Base-by-base conservation (phyloP, 176 grass and related monocot species). In the Zea mays region DNA sequence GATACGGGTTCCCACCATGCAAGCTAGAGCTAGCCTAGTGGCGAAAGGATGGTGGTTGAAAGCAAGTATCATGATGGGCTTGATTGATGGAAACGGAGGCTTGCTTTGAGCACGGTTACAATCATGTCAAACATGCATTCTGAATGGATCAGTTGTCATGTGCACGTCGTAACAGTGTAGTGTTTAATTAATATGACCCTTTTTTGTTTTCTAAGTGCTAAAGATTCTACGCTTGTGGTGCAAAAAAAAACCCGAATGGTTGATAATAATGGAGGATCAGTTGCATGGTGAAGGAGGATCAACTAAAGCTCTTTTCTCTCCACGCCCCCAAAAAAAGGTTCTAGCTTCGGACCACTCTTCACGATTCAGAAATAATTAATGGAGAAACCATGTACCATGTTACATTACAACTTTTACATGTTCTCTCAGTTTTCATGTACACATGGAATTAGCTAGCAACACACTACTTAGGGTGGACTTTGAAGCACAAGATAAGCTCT, bases 341-440 rank as follows among this genome's bases (percentile, higher is more conserved):
- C 2, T 27, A 81, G 68, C 35, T 50, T 40, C 16, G 7, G 16
- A 8, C 7, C n/a, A 56, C 42, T 46, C 27, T 2, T 69, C 66
- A 69, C 46, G 66, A 46, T 46, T 69, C 36, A 47, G 12, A 5
- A 71, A 67, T 62, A 71, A 42, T n/a, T 67, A 57, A 68, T 56
- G 52, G 47, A 58, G 45, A 52, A 52, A 44, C 9, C 39, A 33
- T 62, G 50, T 55, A 55, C 46, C 4, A 21, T 10, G 1, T 58
- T 20, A 21, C 55, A 58, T 10, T 36, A 59, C 2, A 19, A 1
- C 10, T 52, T 49, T 78, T 42, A 65, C 43, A 43, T 44, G n/a
- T 44, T 34, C 33, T 16, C 49, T 44, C 35, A 17, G 10, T 44
- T 42, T 44, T 42, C 50, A 33, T 20, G 4, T 7, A 21, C 37